Evolutionary conservation across 2,329 filamentous ascomycete genomes (phyloP).

Genomic region (Ophiostoma pallidulum): DNA sequence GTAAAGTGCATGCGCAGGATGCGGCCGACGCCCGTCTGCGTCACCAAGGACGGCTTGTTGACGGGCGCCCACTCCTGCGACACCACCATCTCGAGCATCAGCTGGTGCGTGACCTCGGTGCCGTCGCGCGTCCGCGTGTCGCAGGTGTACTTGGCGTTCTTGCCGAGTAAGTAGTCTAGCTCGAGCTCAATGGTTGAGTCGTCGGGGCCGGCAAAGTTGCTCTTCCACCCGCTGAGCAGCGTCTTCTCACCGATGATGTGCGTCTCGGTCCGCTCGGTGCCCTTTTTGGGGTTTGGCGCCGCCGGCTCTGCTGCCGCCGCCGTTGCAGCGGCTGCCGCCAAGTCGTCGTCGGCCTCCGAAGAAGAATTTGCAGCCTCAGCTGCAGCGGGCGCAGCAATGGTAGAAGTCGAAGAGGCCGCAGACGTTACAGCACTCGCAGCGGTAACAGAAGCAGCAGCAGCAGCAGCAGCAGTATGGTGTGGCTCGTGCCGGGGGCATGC

Average conservation of each 20-base stretch:
- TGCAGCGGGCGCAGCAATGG: background rate
- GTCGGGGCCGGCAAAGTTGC: conserved; percentile 39
- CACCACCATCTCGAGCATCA: conserved; percentile 89
- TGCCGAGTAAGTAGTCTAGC: conserved; percentile 61
- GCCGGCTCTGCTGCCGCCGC: no score
- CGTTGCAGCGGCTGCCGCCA: background rate
- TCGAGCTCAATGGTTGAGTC: conserved; percentile 65
- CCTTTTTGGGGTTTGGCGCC: conserved; percentile 43
- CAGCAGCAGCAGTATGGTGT: background rate
- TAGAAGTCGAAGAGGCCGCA: no score
- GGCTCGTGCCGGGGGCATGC: conserved; percentile 68
- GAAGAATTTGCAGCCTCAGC: conserved; percentile 27
- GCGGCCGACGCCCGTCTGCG: conserved; percentile 80
- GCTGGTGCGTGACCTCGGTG: conserved; percentile 70
- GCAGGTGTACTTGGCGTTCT: conserved; percentile 57
- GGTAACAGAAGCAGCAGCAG: background rate
- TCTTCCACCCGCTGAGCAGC: conserved; percentile 85
- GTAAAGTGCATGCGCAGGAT: conserved; percentile 90
- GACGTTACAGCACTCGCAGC: no score
- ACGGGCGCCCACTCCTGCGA: conserved; percentile 78
- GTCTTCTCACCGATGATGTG: conserved; percentile 73
- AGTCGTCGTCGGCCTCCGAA: conserved; percentile 4
- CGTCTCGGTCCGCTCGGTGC: conserved; percentile 62
- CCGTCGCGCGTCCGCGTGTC: conserved; percentile 67
- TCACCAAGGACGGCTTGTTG: conserved; percentile 57